phyloP scores from a whole-genome alignment of 1,284 basidiomycete species.

The Heterobasidion irregulare region DNA sequence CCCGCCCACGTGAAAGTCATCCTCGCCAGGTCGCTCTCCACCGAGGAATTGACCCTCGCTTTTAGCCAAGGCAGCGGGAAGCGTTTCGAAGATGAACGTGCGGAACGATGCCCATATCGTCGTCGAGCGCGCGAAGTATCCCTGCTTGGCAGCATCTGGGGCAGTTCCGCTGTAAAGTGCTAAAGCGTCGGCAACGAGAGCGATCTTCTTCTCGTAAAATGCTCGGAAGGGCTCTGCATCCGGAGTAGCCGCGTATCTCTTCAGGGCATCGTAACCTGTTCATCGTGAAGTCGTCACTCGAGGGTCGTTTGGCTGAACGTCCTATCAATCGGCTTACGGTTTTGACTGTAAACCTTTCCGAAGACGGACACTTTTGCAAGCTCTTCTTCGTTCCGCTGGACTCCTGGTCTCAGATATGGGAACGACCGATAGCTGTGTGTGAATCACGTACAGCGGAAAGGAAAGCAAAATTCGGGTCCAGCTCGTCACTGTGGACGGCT shows the following conservation, averaged over 20 bases:
- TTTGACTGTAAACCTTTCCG: slow-evolving; percentile 30
- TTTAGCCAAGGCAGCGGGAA: slow-evolving; percentile 26
- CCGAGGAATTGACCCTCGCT: slow-evolving; percentile 39
- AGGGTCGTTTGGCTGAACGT: neutral
- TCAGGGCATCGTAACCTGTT: slow-evolving; percentile 34
- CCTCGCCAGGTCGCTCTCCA: slow-evolving; percentile 19
- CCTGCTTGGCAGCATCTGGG: slow-evolving; percentile 24
- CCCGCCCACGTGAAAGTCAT: slow-evolving; percentile 9
- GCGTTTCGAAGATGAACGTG: slow-evolving; percentile 29
- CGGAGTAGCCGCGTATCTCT: slow-evolving; percentile 29
- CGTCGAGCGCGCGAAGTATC: slow-evolving; percentile 32
- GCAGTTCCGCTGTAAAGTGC: slow-evolving; percentile 33
- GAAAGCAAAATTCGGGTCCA: slow-evolving; percentile 52
- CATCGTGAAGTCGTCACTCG: neutral
- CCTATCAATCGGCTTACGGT: slow-evolving; percentile 28
- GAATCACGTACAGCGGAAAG: slow-evolving; percentile 33
- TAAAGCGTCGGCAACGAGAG: slow-evolving; percentile 36
- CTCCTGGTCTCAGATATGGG: neutral
- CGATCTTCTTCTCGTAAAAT: slow-evolving; percentile 45
- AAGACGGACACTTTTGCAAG: slow-evolving; percentile 33
- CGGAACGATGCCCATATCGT: slow-evolving; percentile 31
- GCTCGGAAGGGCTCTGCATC: slow-evolving; percentile 37
- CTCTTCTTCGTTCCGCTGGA: slow-evolving; percentile 43
- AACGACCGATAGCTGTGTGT: neutral
- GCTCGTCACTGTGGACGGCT: slow-evolving; percentile 42